phyloP scores from a whole-genome alignment of 2,329 filamentous ascomycete genomes.

The Periconia digitata region DNA sequence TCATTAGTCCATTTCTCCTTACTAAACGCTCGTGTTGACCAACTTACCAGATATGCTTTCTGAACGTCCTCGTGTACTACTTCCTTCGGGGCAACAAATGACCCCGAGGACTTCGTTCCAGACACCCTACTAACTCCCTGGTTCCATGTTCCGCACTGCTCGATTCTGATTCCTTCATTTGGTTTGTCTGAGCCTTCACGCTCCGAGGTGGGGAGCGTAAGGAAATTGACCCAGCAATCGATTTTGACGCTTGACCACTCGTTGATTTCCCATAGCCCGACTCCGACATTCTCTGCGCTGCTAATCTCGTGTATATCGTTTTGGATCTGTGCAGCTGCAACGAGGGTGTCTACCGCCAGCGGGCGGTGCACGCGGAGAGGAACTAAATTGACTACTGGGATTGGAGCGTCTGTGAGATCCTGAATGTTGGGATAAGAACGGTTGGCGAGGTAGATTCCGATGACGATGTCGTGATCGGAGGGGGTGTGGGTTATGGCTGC shows the following conservation, averaged over 20 bases:
- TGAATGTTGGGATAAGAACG: conserved; percentile 56
- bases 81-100: conserved; percentile 17
- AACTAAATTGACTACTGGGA: conserved; percentile 78
- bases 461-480: conserved; percentile 52
- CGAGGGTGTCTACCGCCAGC: conserved; percentile 41
- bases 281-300: conserved; percentile 56
- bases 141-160: conserved; percentile 15
- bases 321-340: conserved; percentile 65
- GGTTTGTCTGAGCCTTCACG: conserved; percentile 8
- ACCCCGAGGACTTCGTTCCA: conserved; percentile 1
- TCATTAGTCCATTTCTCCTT: conserved; percentile 10
- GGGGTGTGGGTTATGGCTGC: conserved; percentile 27
- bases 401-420: conserved; percentile 54
- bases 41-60: conserved; percentile 44
- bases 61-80: conserved; percentile 26
- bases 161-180: conserved; percentile 21
- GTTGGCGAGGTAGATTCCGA: conserved; percentile 86
- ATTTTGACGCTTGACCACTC: conserved; percentile 73
- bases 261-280: conserved; percentile 69
- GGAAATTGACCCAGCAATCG: conserved; percentile 79
- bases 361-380: conserved; percentile 62
- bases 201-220: conserved; percentile 55
- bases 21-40: neutral
- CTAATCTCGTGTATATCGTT: conserved; percentile 66
- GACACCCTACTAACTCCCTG: conserved; percentile 21